These are phyloP conservation scores for Eragrostis tef DNA, from an alignment of 202 grass and related monocot species.

Conservation along the genomic window DNA sequence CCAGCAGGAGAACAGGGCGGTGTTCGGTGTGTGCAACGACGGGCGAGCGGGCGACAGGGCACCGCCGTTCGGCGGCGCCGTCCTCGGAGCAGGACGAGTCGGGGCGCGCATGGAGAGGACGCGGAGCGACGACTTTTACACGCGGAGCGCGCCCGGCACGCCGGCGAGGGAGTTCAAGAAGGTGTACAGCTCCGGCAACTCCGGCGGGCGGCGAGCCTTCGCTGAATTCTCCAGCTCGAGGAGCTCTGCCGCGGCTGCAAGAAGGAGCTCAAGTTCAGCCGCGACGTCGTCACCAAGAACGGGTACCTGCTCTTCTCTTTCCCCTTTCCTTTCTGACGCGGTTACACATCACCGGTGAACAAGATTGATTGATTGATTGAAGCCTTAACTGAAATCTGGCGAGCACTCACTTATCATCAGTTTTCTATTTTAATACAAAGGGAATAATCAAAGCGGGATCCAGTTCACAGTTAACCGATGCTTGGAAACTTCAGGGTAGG, in stretches of 20 bases:
- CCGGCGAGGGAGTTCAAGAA: constrained; percentile 66
- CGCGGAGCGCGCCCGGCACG: constrained; percentile 50
- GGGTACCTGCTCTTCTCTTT: constrained; percentile 48
- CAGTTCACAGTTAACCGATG: constrained; percentile 31
- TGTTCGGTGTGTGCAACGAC: constrained; percentile 57
- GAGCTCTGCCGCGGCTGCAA: constrained; percentile 85
- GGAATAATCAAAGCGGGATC: constrained; percentile 11
- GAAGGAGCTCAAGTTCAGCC: constrained; percentile 79
- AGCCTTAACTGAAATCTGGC: constrained; percentile 39
- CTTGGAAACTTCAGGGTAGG: constrained; percentile 40
- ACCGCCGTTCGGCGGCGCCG: background rate
- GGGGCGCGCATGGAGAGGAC: constrained; percentile 47
- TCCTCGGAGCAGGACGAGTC: background rate
- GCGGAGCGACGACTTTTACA: constrained; percentile 46
- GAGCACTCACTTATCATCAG: constrained; percentile 14
- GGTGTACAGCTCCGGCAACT: constrained; percentile 56
- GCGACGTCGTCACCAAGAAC: constrained; percentile 76
- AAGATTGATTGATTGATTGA: constrained; percentile 4
- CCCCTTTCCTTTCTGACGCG: background rate
- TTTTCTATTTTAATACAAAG: background rate
- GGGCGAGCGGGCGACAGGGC: constrained; percentile 40
- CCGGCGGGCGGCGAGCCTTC: constrained; percentile 59
- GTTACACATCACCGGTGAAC: constrained; percentile 29
- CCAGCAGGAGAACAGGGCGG: constrained; percentile 77
- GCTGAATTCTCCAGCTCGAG: constrained; percentile 80